A percentile compares a stretch with the other conserved stretches of the same genome.
Evolutionary conservation across 1,284 basidiomycete species (phyloP).

Genomic region (Cutaneotrichosporon sp.): DNA sequence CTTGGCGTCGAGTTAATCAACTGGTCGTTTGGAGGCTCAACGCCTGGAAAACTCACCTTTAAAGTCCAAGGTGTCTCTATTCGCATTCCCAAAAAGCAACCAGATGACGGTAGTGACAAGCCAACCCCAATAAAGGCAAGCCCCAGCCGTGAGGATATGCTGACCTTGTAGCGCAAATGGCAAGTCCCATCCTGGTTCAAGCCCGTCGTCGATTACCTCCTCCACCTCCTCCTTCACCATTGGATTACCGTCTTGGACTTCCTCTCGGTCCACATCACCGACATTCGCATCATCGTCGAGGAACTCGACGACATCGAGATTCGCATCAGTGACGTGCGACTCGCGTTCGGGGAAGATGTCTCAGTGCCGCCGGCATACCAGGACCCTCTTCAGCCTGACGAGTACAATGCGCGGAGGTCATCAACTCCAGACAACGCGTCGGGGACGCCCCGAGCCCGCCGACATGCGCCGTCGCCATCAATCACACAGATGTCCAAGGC

Average conservation of each 20-base stretch:
- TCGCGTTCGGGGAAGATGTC: conserved; percentile 25
- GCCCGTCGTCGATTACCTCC: conserved; percentile 17
- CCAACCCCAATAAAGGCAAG: conserved; percentile 15
- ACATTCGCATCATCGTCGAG: conserved; percentile 41
- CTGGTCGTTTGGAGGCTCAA: conserved; percentile 39
- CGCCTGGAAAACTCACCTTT: conserved; percentile 32
- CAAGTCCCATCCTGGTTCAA: conserved; percentile 8
- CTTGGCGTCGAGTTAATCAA: conserved; percentile 37
- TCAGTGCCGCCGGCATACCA: background rate
- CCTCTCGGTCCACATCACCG: conserved; percentile 38
- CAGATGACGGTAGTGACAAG: background rate
- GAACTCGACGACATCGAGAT: conserved; percentile 41
- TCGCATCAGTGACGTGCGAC: conserved; percentile 26
- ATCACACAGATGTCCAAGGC: conserved; percentile 6
- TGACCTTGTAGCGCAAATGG: conserved; percentile 13
- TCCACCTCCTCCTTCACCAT: conserved; percentile 41
- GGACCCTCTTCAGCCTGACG: conserved; percentile 7
- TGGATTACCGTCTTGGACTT: conserved; percentile 39
- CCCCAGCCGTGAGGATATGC: background rate
- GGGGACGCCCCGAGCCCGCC: conserved; percentile 29
- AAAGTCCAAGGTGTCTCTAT: conserved; percentile 43
- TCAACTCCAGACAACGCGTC: background rate
- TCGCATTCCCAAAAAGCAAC: conserved; percentile 22
- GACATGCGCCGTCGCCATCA: conserved; percentile 19
- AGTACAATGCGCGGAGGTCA: background rate